Percentiles rank a stretch among this genome's conserved stretches.
phyloP scores from a whole-genome alignment of 805 yeast species.

The Tetrapisispora namnaoensis region DNA sequence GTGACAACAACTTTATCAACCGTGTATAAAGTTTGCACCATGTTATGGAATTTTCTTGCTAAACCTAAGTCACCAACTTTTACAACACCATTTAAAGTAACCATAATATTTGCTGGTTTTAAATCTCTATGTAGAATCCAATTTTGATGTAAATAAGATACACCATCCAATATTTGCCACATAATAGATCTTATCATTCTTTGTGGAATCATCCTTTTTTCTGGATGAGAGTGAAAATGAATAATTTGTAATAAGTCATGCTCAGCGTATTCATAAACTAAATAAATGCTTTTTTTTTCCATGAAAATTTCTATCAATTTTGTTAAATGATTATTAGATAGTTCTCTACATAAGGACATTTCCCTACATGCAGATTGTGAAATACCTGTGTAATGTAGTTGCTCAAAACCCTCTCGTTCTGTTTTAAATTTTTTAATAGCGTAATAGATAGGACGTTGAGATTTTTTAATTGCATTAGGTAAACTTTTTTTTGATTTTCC shows the following conservation, averaged over 20 bases:
- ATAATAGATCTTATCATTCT: conserved; percentile 70
- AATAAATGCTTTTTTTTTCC: conserved; percentile 82
- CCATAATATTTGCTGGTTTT: conserved; percentile 98
- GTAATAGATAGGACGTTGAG: conserved; percentile 32
- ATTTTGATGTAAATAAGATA: conserved; percentile 83
- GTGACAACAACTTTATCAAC: conserved; percentile 97
- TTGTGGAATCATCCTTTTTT: conserved; percentile 66
- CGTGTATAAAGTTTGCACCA: conserved; percentile 73
- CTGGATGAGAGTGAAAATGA: conserved; percentile 90
- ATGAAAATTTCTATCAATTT: conserved; percentile 71
- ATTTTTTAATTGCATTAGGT: conserved; percentile 2
- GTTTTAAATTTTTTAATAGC: conserved; percentile 95
- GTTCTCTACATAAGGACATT: conserved; percentile 87
- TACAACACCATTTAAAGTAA: conserved; percentile 76
- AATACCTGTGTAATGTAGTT: conserved; percentile 83
- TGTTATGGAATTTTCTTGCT: conserved; percentile 80
- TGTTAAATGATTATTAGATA: conserved; percentile 71
- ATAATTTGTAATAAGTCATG: conserved; percentile 91
- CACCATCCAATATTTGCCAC: conserved; percentile 91
- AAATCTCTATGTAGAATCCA: conserved; percentile 95
- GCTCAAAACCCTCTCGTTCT: conserved; percentile 79
- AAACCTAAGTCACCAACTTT: conserved; percentile 93
- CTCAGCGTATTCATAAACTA: conserved; percentile 95
- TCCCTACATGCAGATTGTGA: conserved; percentile 95
- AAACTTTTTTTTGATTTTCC: background rate